Evolutionary conservation across 257 asterid species (phyloP), one percentile per base, ranked within the genome.

Genomic region (Ajuga chamaepitys): DNA sequence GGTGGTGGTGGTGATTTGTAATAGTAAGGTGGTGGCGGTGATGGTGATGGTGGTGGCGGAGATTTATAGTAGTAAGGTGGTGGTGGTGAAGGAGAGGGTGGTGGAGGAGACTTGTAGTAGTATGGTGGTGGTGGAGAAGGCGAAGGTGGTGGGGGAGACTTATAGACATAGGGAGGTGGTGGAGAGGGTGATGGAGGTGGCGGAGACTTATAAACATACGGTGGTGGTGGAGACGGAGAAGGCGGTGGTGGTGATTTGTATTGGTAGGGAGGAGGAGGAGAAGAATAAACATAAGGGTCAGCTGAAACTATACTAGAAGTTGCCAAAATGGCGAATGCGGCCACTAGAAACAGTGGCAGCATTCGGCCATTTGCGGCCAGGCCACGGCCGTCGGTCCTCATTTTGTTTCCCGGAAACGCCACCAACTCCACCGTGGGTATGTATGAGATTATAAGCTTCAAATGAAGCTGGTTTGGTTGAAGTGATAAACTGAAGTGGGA

Each of bases 241-340:
- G 81, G 83, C 1, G 87, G 83, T 0, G 75, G 79, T 0, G 80
- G 72, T 0, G 83, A 58, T 8, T 64, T 68, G 25, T 74, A 74
- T 3, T n/a, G 52, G 1, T 74, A 68, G 0, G 79, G 86, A 3
- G 85, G 82, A 7, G 81, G 77, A 0, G 79, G 75, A 0, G 83
- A 74, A n/a, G 76, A 74, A 45, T 74, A 78, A 1, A 53, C 45
- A 8, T 69, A 80, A 38, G 87, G 85, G 7, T 88, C 85, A 0
- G 89, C 96, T 0, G 87, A 77, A 38, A 77, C 91, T 24, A 76
- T 3, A 20, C 26, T 63, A 25, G 82, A 76, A 56, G 67, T 55
- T 0, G 75, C 81, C 82, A 85, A 69, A n/a, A 83, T 37, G 56
- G 86, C 81, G 67, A 85, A 72, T 62, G n/a, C n/a, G n/a, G 84